A percentile compares a stretch with the other conserved stretches of the same genome.
phyloP scores from a whole-genome alignment of 306 rosid species.

The Trifolium fragiferum region DNA sequence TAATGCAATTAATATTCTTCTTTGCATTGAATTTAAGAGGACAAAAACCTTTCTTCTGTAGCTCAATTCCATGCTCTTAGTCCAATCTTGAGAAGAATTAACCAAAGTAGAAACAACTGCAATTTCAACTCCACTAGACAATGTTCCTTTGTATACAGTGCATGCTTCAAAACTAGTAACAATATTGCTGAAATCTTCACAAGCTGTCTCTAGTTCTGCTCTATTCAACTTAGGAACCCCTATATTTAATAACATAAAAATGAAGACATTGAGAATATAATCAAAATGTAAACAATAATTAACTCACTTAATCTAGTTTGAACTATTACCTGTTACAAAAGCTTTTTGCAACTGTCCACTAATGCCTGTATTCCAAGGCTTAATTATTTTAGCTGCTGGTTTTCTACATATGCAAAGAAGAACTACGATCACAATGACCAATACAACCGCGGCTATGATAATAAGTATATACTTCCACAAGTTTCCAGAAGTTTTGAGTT shows the following conservation, averaged over 20 bases:
- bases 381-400: slow-evolving; percentile 67
- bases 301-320: neutral
- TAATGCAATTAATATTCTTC: neutral
- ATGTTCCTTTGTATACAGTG: slow-evolving; percentile 83
- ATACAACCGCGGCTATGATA: slow-evolving; percentile 45
- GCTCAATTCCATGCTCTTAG: slow-evolving; percentile 62
- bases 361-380: slow-evolving; percentile 93
- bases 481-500: slow-evolving; percentile 28
- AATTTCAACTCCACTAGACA: slow-evolving; percentile 93
- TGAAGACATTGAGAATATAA: slow-evolving; percentile 26
- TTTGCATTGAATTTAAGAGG: slow-evolving; percentile 25
- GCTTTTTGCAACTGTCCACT: slow-evolving; percentile 97
- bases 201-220: slow-evolving; percentile 79
- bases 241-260: slow-evolving; percentile 43
- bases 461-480: slow-evolving; percentile 59
- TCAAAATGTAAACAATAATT: slow-evolving; percentile 7
- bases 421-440: slow-evolving; percentile 50
- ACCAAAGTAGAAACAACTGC: slow-evolving; percentile 74
- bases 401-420: slow-evolving; percentile 65
- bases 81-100: slow-evolving; percentile 70
- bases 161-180: slow-evolving; percentile 50
- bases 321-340: slow-evolving; percentile 78
- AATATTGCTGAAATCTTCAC: slow-evolving; percentile 97
- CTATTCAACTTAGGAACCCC: slow-evolving; percentile 94
- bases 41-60: slow-evolving; percentile 75